These are phyloP conservation scores for Pythium folliculosum DNA, from an alignment of 352 stramenopile genomes.

Conservation along the genomic window DNA sequence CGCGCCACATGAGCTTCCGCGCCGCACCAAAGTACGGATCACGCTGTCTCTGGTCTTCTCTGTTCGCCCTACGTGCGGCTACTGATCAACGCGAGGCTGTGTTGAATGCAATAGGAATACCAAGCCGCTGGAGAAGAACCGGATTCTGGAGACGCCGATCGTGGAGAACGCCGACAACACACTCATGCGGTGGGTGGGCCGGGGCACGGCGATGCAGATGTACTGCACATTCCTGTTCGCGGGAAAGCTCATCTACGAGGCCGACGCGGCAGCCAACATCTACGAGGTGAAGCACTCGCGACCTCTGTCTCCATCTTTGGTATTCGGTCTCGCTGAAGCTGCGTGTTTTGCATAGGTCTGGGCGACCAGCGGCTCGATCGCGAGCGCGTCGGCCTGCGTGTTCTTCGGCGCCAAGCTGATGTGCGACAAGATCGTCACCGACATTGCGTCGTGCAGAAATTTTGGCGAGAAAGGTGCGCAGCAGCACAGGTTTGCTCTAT, in stretches of 20 bases:
- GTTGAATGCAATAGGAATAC: neutral
- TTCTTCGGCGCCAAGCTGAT: slow-evolving; percentile 75
- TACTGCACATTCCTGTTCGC: slow-evolving; percentile 70
- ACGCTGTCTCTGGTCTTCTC: neutral
- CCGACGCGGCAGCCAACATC: slow-evolving; percentile 51
- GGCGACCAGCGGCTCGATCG: slow-evolving; percentile 56
- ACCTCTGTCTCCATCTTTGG: neutral
- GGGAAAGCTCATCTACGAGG: slow-evolving; percentile 63
- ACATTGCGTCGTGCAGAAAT: slow-evolving; percentile 64
- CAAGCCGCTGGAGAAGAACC: slow-evolving; percentile 31
- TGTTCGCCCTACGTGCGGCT: no score
- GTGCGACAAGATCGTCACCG: slow-evolving; percentile 72
- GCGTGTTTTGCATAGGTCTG: slow-evolving; percentile 32
- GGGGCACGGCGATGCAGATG: slow-evolving; percentile 67
- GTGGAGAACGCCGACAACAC: slow-evolving; percentile 50
- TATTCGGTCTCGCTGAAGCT: neutral
- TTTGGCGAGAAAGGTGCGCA: slow-evolving; percentile 52
- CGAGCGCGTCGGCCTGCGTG: slow-evolving; percentile 60
- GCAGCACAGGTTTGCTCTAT: neutral
- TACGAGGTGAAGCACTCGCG: slow-evolving; percentile 35
- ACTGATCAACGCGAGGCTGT: neutral
- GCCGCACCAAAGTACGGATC: slow-evolving; percentile 9
- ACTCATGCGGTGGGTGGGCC: slow-evolving; percentile 63
- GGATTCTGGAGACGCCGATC: slow-evolving; percentile 55
- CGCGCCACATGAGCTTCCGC: slow-evolving; percentile 7